Evolutionary conservation across 2,329 filamentous ascomycete species (phyloP).

Genomic region (Tetracladium maxilliforme): DNA sequence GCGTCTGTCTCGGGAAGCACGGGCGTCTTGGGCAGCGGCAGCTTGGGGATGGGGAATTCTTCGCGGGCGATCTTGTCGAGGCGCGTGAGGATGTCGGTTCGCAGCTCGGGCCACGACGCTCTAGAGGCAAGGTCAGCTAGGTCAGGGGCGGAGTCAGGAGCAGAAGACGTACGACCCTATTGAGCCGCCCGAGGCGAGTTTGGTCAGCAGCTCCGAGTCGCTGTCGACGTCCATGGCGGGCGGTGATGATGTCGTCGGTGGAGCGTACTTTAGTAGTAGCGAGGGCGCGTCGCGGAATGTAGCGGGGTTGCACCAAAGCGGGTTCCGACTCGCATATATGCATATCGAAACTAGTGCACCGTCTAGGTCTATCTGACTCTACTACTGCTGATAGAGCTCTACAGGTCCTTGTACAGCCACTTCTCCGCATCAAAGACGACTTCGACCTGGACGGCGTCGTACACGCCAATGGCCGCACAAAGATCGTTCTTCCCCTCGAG

Average conservation of each 20-base stretch:
- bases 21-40: constrained; percentile 15
- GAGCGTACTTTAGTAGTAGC: no score
- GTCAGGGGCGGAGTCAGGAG: no score
- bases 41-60: constrained; percentile 58
- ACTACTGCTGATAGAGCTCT: no score
- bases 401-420: no score
- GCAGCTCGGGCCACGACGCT: constrained; percentile 52
- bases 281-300: no score
- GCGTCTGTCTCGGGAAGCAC: constrained; percentile 8
- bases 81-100: constrained; percentile 49
- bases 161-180: constrained; percentile 47
- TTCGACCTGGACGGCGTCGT: constrained; percentile 54
- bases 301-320: no score
- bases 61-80: constrained; percentile 67
- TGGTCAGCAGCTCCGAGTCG: constrained; percentile 28
- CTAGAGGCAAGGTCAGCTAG: constrained; percentile 26
- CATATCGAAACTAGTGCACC: no score
- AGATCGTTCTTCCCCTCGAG: constrained; percentile 60
- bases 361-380: no score
- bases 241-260: no score
- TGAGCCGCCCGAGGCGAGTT: constrained; percentile 31
- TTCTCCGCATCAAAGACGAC: constrained; percentile 41
- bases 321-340: no score
- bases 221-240: constrained; percentile 43
- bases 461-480: constrained; percentile 56